Conservation (phyloP, 2,329 filamentous ascomycete genomes). For the Fusarium tupiense region DNA sequence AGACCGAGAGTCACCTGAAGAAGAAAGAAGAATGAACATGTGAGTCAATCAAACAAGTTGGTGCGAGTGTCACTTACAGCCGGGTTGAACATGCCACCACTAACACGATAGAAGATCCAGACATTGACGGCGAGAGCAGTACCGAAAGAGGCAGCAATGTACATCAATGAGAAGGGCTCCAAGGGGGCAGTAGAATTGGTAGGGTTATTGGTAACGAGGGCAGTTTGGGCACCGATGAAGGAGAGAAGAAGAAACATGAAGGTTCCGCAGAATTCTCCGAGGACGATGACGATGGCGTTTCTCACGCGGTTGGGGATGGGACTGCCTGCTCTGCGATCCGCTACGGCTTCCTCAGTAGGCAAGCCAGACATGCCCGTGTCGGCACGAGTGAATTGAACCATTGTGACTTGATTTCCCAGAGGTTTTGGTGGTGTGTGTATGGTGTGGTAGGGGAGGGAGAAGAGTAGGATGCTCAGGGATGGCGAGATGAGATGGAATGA, state of each 20-base stretch:
- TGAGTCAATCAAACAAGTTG: background rate
- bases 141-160: slow-evolving; percentile 61
- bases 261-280: slow-evolving; percentile 63
- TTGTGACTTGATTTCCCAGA: background rate
- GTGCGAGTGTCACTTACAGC: slow-evolving; percentile 51
- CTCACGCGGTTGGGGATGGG: slow-evolving; percentile 22
- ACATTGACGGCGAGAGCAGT: slow-evolving; percentile 62
- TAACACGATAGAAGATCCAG: slow-evolving; percentile 66
- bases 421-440: background rate
- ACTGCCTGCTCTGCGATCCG: slow-evolving; percentile 1
- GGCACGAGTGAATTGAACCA: slow-evolving; percentile 23
- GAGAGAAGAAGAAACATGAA: slow-evolving; percentile 62
- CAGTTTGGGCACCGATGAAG: slow-evolving; percentile 53
- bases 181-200: slow-evolving; percentile 42
- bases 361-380: slow-evolving; percentile 16
- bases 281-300: slow-evolving; percentile 53
- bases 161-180: slow-evolving; percentile 53
- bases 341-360: slow-evolving; percentile 24
- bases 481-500: background rate
- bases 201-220: slow-evolving; percentile 46
- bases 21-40: background rate
- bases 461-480: background rate
- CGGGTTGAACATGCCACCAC: slow-evolving; percentile 62
- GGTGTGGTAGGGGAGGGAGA: background rate
- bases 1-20: slow-evolving; percentile 65